A percentile compares a stretch with the other conserved stretches of the same genome.
These are phyloP conservation scores for Sinapis alba DNA, from an alignment of 441 rosid species.

Conservation along the genomic window DNA sequence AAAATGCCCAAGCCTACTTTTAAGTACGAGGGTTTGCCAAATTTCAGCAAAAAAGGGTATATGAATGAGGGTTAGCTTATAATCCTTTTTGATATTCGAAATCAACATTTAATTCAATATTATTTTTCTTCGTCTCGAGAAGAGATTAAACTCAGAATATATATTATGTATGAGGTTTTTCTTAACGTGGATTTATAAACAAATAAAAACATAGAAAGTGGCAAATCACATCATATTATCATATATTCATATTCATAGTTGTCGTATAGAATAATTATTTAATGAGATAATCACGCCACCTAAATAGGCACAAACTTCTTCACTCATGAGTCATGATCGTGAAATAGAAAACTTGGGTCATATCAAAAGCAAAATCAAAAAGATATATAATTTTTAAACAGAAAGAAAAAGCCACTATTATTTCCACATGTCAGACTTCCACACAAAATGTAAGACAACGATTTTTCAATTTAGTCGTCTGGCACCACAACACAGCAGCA, in stretches of 20 bases:
- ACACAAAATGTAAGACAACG: not conserved
- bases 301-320: not conserved
- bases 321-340: not conserved
- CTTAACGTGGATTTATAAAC: not conserved
- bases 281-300: not conserved
- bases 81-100: too few species aligned
- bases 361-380: not conserved
- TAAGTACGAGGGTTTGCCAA: too few species aligned
- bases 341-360: constrained; percentile 16
- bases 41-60: too few species aligned
- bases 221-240: not conserved
- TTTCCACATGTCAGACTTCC: constrained; percentile 22
- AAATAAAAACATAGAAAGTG: not conserved
- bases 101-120: too few species aligned
- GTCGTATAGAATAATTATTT: not conserved
- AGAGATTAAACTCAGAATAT: too few species aligned
- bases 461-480: not conserved
- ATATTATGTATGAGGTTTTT: too few species aligned
- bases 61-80: too few species aligned
- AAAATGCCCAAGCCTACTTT: too few species aligned
- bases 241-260: not conserved
- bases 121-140: too few species aligned
- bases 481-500: not conserved
- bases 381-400: not conserved
- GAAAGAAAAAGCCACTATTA: not conserved